A percentile compares a stretch with the other conserved stretches of the same genome.
Evolutionary conservation across 1,284 basidiomycete species (phyloP).

Genomic region (Ganoderma leucocontextum): DNA sequence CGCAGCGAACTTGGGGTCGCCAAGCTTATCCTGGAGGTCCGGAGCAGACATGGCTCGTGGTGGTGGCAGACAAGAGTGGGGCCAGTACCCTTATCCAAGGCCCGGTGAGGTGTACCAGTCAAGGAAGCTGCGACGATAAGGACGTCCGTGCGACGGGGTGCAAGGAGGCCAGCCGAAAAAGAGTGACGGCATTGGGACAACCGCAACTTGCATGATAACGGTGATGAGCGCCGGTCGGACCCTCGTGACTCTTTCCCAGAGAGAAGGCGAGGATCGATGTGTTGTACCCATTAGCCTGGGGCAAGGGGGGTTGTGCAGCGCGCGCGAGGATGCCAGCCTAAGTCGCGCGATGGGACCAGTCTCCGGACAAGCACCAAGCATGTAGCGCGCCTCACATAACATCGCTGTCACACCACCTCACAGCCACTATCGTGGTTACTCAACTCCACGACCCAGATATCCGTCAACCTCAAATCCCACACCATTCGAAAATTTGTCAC

Average conservation of each 20-base stretch:
- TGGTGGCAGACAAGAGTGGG: not conserved
- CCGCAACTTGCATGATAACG: not conserved
- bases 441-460: no score
- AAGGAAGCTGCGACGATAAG: not conserved
- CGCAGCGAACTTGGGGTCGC: not conserved
- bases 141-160: not conserved
- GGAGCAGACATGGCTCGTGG: constrained; percentile 3
- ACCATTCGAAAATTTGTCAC: no score
- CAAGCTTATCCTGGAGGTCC: constrained; percentile 5
- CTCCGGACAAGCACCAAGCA: not conserved
- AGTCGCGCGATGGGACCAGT: not conserved
- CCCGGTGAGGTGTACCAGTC: not conserved
- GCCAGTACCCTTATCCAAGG: not conserved
- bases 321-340: not conserved
- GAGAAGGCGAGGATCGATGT: not conserved
- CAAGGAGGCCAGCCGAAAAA: not conserved
- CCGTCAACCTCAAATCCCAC: no score
- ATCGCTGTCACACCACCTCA: not conserved
- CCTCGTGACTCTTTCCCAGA: not conserved
- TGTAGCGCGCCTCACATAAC: not conserved
- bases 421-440: constrained; percentile 1
- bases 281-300: not conserved
- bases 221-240: not conserved
- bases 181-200: constrained; percentile 1
- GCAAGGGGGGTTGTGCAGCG: not conserved